Evolutionary conservation across 2,329 filamentous ascomycete species (phyloP).

Genomic region (Penicillium sp.): DNA sequence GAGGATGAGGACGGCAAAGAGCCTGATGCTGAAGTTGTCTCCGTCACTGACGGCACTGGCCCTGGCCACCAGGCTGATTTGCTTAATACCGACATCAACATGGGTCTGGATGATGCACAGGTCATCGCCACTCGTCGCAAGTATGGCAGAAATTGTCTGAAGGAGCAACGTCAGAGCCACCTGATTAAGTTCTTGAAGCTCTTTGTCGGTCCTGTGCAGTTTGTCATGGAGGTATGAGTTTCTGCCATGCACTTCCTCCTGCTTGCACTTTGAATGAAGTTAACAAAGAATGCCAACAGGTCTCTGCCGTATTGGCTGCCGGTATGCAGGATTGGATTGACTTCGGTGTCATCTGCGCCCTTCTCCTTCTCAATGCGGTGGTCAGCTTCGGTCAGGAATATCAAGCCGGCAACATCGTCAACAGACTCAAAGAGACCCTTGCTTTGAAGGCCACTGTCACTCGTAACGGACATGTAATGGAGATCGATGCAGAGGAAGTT

Average conservation of each 20-base stretch:
- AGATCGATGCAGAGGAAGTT: conserved; percentile 79
- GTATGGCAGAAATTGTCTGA: conserved; percentile 86
- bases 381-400: conserved; percentile 90
- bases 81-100: conserved; percentile 72
- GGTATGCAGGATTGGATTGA: conserved; percentile 89
- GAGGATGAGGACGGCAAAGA: conserved; percentile 76
- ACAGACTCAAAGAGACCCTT: conserved; percentile 86
- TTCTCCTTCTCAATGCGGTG: conserved; percentile 78
- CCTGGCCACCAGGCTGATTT: conserved; percentile 71
- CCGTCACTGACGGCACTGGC: conserved; percentile 54
- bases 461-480: conserved; percentile 74
- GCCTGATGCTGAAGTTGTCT: conserved; percentile 61
- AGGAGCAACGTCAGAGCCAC: conserved; percentile 84
- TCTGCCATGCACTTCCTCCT: not conserved
- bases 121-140: conserved; percentile 60
- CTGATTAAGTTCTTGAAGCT: conserved; percentile 79
- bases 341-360: conserved; percentile 85
- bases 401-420: conserved; percentile 87
- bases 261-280: not conserved
- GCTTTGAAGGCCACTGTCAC: conserved; percentile 85
- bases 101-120: conserved; percentile 72
- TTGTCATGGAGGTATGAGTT: conserved; percentile 80
- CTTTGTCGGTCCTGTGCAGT: conserved; percentile 88
- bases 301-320: conserved; percentile 76
- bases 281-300: conserved; percentile 43